Percentiles rank a stretch among this genome's conserved stretches.
These are phyloP conservation scores for Chlorella vulgaris DNA, from an alignment of 139 green algal species.

Conservation along the genomic window DNA sequence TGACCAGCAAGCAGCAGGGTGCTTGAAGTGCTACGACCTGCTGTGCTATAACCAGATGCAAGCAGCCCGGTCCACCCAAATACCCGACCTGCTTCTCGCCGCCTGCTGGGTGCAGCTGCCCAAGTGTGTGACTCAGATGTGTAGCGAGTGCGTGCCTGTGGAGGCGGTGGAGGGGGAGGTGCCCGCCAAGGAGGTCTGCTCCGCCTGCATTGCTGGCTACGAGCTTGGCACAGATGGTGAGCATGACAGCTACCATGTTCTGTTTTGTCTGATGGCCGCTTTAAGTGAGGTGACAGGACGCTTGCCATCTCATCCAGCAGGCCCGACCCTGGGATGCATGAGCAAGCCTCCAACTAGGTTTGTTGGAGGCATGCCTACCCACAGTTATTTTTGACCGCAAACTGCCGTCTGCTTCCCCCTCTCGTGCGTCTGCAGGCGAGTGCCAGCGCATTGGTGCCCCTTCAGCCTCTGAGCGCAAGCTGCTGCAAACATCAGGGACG, in stretches of 20 bases:
- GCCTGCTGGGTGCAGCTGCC: neutral
- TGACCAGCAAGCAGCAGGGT: no score
- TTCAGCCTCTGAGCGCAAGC: neutral
- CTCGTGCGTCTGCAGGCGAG: neutral
- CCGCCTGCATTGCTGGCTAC: neutral
- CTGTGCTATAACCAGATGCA: no score
- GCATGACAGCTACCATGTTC: neutral
- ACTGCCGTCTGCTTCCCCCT: no score
- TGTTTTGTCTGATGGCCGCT: neutral
- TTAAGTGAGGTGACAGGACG: no score
- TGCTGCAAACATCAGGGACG: no score
- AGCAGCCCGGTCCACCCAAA: neutral
- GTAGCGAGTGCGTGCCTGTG: neutral
- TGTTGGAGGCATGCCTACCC: no score
- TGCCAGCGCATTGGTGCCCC: neutral
- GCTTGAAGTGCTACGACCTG: no score
- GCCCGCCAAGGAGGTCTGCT: neutral
- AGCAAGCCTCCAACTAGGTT: no score
- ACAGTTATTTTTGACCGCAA: no score
- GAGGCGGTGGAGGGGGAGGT: neutral
- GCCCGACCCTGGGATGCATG: no score
- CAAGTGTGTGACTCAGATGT: neutral
- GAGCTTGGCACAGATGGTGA: neutral
- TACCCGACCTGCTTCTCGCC: neutral
- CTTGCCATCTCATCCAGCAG: no score